Base-by-base conservation (phyloP, 306 rosid genomes). In the Trichosanthes cucumerina region DNA sequence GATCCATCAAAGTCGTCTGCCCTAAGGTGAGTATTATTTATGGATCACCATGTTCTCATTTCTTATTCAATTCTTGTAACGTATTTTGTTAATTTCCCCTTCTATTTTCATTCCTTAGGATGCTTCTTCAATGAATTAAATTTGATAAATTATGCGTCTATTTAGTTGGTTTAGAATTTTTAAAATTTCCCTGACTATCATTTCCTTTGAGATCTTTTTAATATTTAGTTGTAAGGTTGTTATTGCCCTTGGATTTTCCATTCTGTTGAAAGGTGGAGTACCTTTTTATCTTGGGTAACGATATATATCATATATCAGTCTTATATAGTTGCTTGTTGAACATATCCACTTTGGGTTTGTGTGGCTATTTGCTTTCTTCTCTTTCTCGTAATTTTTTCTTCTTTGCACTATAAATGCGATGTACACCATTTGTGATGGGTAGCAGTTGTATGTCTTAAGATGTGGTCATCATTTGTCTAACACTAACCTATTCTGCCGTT, bases 1-100 rank as follows among this genome's bases (percentile, higher is more conserved):
- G 91, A 93, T 77, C 93, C 95, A n/a, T 82, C 90, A 16, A 93
- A 87, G 79, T 84, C 93, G 38, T 87, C 86, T n/a, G 34, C 89
- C 2, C 83, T 86, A 81, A 88, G 97, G 97, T 91, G 68, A 83
- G 63, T 18, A 19, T 23, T 49, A 16, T 19, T 50, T 0, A 24
- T 15, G 6, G 12, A 8, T 21, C 54, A 11, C 46, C 36, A 23
- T 53, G 19, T 77, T 77, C 39, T 77, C 54, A 18, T 43, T 24
- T 53, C 33, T 46, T 76, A 15, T 76, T 76, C 50, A 2, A 4
- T 52, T n/a, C 34, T 21, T n/a, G 26, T 18, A 5, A 56, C 9
- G 0, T 16, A 2, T 58, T 19, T 66, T 41, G 24, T 14, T 46
- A 0, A 34, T 11, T 44, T 26, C 12, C 34, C 19, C 23, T 71